These are phyloP conservation scores for Quercus robur DNA, from an alignment of 306 rosid species.

Conservation along the genomic window DNA sequence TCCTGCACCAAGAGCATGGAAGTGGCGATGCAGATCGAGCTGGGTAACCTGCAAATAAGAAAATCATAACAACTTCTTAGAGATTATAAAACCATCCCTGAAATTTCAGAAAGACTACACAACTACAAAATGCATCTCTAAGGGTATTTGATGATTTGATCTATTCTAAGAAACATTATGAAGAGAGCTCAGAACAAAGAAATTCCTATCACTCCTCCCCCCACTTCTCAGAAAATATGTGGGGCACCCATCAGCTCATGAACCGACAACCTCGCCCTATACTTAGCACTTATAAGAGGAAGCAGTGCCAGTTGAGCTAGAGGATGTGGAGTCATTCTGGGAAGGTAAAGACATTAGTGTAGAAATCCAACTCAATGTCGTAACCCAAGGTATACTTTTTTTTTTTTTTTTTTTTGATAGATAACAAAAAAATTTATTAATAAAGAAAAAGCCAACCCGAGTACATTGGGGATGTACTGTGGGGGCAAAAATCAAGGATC, in stretches of 20 bases:
- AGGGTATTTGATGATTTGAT: background rate
- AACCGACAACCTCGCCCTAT: too few relatives aligned
- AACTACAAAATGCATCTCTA: constrained; percentile 6
- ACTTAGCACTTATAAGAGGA: too few relatives aligned
- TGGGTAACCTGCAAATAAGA: constrained; percentile 59
- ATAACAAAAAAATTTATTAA: too few relatives aligned
- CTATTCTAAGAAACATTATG: background rate
- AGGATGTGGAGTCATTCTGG: background rate
- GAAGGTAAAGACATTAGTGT: background rate
- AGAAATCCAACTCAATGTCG: constrained; percentile 1
- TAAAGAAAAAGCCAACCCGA: too few relatives aligned
- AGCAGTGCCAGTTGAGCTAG: too few relatives aligned
- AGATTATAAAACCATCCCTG: background rate
- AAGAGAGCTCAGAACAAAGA: background rate
- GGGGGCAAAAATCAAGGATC: too few relatives aligned
- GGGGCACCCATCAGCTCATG: too few relatives aligned
- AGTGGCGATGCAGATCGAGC: constrained; percentile 90
- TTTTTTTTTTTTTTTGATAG: too few relatives aligned
- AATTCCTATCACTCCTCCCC: background rate
- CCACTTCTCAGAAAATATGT: background rate
- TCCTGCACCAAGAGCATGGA: constrained; percentile 89
- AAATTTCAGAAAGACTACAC: background rate
- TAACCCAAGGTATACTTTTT: background rate
- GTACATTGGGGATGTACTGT: too few relatives aligned
- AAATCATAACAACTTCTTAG: background rate